Evolutionary conservation across 805 yeast genomes (phyloP), one percentile per base, ranked within the genome.

Genomic region (Maudiozyma saulgeensis): DNA sequence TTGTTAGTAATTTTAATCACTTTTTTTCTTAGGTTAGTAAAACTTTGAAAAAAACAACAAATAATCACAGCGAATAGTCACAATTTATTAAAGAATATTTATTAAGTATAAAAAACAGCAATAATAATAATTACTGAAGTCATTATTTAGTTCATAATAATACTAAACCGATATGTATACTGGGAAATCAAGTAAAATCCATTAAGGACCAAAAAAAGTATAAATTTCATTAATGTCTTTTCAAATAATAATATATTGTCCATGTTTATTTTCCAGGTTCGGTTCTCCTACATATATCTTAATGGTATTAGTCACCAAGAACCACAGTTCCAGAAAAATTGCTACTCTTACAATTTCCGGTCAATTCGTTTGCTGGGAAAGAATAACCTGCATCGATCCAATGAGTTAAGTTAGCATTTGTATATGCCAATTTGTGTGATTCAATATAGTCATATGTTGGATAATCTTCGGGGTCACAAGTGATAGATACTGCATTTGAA

Each of bases 361-460:
- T 76, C 48, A 84, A 62, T 13, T 56, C 67, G 64, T 84, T 84
- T 58, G 78, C 79, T 18, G 96, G 96, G 61, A 68, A 67, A 3
- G 66, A 51, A 63, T 81, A 91, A 1, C 96, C 96, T 0, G 95
- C 89, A 11, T 56, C 69, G 35, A 69, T 74, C 96, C 96, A 91
- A 9, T 69, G 53, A 0, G 98, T 91, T 47, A 75, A 55, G 67
- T 91, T 91, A 45, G 73, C 63, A 64, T 88, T 78, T 41, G 63
- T 51, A 64, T 91, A 91, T 1, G 93, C 93, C 44, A 73, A 72
- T 48, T 70, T 62, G 66, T 91, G 98, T 28, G 63, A 60, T 45
- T 79, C 67, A 57, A 91, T 91, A 71, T 91, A 91, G 59, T 87
- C 89, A 55, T 73, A 72, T 0, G 98, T 93, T 48, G 98, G 98